Conservation (phyloP, 495 filamentous ascomycete species). For the Penicillium salamii region DNA sequence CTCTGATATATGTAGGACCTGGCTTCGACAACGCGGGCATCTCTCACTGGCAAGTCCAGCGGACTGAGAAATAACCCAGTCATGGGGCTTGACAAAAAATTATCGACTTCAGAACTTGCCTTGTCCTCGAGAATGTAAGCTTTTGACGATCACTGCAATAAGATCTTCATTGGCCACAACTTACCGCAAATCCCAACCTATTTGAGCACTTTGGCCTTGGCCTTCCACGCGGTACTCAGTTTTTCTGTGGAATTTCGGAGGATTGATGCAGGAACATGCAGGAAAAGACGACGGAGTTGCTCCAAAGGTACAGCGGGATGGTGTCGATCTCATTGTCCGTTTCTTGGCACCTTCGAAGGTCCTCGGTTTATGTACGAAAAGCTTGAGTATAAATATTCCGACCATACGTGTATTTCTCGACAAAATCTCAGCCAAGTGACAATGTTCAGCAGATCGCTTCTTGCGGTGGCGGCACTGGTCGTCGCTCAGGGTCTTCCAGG, state of each 20-base stretch:
- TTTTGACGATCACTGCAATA: neutral
- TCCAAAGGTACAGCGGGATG: neutral
- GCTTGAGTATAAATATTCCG: neutral
- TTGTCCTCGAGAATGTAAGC: neutral
- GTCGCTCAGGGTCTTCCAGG: slow-evolving; percentile 8
- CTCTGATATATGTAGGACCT: too few species aligned
- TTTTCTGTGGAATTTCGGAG: neutral
- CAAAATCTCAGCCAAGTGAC: neutral
- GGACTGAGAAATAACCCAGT: too few species aligned
- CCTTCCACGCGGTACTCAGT: slow-evolving; percentile 1
- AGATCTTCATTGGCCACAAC: neutral
- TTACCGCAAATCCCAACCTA: neutral
- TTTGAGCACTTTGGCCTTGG: neutral
- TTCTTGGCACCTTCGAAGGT: slow-evolving; percentile 6
- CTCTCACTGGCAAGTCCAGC: too few species aligned
- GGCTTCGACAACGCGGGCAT: too few species aligned
- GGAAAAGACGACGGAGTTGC: neutral
- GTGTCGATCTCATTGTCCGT: neutral
- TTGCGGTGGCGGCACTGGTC: neutral
- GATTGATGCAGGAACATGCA: neutral
- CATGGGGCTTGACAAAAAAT: too few species aligned
- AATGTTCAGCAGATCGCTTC: slow-evolving; percentile 2
- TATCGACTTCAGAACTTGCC: too few species aligned
- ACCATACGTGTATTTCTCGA: neutral
- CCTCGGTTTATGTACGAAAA: neutral